A percentile compares a stretch with the other conserved stretches of the same genome.
Evolutionary conservation across 345 rosid genomes (phyloP).

Genomic region (Ailanthus altissimus): DNA sequence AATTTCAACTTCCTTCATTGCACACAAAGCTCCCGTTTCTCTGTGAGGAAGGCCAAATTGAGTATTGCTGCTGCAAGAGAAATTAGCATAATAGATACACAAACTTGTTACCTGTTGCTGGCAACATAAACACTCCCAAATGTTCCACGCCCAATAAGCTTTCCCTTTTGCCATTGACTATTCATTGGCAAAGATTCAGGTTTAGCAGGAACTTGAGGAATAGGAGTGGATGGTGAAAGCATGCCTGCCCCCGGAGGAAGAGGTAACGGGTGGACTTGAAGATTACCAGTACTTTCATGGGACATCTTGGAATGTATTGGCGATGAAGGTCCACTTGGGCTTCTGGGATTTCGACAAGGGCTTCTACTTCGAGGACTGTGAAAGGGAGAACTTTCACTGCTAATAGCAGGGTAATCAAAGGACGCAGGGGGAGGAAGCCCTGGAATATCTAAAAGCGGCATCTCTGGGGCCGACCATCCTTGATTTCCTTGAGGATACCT

Average conservation of each 20-base stretch:
- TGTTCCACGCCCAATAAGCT: slow-evolving; percentile 97
- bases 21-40: slow-evolving; percentile 95
- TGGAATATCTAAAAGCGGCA: slow-evolving; percentile 49
- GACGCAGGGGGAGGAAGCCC: slow-evolving; percentile 63
- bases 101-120: slow-evolving; percentile 61
- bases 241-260: slow-evolving; percentile 82
- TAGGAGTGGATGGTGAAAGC: slow-evolving; percentile 41
- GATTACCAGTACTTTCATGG: slow-evolving; percentile 28
- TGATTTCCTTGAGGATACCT: slow-evolving; percentile 50
- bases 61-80: slow-evolving; percentile 20
- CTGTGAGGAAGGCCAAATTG: slow-evolving; percentile 40
- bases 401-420: slow-evolving; percentile 46
- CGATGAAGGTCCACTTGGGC: slow-evolving; percentile 54
- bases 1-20: slow-evolving; percentile 95
- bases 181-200: slow-evolving; percentile 52
- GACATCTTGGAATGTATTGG: slow-evolving; percentile 53
- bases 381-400: slow-evolving; percentile 66
- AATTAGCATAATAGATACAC: slow-evolving; percentile 14
- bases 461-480: slow-evolving; percentile 89
- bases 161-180: slow-evolving; percentile 86
- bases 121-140: slow-evolving; percentile 97
- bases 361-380: slow-evolving; percentile 68
- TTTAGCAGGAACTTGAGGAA: slow-evolving; percentile 44
- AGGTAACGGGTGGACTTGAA: slow-evolving; percentile 66
- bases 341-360: slow-evolving; percentile 44